Percentiles rank a stretch among this genome's conserved stretches.
Conservation (phyloP, 2,329 filamentous ascomycete species). For the Monosporascus sp. region DNA sequence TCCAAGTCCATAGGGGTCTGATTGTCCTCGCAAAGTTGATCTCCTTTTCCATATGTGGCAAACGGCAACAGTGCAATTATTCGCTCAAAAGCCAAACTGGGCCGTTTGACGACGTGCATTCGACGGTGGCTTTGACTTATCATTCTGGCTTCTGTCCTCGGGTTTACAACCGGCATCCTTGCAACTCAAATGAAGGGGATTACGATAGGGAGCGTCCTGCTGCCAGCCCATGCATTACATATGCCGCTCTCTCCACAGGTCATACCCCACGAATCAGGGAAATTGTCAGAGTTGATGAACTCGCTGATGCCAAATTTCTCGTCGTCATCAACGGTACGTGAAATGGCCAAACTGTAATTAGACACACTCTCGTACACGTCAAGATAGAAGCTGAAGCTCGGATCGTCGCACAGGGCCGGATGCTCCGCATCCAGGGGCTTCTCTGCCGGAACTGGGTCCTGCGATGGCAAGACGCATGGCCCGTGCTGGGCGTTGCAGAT, state of each 20-base stretch:
- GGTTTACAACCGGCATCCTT: neutral
- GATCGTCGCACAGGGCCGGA: neutral
- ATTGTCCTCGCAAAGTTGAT: no score
- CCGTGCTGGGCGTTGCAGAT: neutral
- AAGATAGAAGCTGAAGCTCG: neutral
- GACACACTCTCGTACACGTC: neutral
- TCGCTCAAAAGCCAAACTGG: no score
- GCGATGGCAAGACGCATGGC: neutral
- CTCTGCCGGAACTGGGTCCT: neutral
- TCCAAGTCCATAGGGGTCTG: no score
- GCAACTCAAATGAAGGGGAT: neutral
- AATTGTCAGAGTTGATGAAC: neutral
- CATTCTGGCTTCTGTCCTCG: no score
- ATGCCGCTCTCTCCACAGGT: neutral
- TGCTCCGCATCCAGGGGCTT: neutral
- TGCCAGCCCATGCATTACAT: neutral
- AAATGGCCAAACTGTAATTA: neutral
- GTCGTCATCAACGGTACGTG: neutral
- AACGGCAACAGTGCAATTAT: no score
- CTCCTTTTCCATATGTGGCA: no score
- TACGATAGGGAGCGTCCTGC: neutral
- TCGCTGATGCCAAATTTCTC: neutral
- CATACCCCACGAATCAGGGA: neutral
- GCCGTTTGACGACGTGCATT: no score
- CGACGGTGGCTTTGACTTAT: no score